Evolutionary conservation across 23 red algal species (phyloP).

Genomic region (Chondrus crispus): DNA sequence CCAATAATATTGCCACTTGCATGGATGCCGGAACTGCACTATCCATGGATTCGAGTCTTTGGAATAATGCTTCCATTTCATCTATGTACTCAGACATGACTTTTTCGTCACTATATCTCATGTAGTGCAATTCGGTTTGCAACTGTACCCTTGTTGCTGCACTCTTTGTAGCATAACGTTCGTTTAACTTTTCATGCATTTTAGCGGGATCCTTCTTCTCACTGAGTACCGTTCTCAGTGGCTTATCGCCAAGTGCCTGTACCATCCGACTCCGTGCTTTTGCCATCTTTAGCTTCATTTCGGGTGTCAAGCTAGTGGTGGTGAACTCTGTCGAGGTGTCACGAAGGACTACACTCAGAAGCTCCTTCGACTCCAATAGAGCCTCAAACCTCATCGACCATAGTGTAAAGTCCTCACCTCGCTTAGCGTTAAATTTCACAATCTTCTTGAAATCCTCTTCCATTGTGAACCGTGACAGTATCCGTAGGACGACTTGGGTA

Average conservation of each 20-base stretch:
- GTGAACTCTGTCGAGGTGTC: background rate
- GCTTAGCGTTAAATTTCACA: background rate
- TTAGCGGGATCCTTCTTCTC: background rate
- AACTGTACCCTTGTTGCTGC: background rate
- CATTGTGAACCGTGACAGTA: background rate
- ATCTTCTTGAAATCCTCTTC: background rate
- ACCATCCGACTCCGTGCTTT: background rate
- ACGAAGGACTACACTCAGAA: background rate
- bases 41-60: background rate
- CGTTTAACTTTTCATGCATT: constrained; percentile 3
- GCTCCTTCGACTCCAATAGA: background rate
- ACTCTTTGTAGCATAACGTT: background rate
- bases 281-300: background rate
- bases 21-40: background rate
- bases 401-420: background rate
- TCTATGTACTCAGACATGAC: background rate
- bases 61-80: background rate
- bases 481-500: background rate
- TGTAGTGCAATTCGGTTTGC: background rate
- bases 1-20: background rate
- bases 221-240: background rate
- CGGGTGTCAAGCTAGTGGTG: background rate
- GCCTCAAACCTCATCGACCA: constrained; percentile 14
- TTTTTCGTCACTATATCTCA: background rate
- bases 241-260: background rate